Evolutionary conservation across 352 stramenopile species (phyloP), one percentile per base, ranked within the genome.

Genomic region (Blastocystis sp.): DNA sequence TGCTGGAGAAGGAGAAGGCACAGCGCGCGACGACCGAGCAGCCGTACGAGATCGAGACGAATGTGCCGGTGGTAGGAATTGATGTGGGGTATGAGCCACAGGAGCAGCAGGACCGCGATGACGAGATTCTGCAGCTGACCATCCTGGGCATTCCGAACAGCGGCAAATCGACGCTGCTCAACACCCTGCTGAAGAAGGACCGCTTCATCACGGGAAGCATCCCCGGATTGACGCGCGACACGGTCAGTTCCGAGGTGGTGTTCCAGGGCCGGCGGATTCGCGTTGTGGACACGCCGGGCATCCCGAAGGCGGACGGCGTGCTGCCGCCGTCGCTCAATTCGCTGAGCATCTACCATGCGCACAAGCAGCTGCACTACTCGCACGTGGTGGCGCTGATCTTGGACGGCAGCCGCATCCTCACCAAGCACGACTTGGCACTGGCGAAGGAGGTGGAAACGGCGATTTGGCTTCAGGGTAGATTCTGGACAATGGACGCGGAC

Each of bases 111-210:
- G 77, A 87, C 21, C 71, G 28, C 11, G 71, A 81, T n/a, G 21
- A 81, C n/a, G 71, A 81, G 71, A 81, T 81, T 65, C 59, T 87
- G 24, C 65, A 91, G 76, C 60, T 93, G 3, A 89, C 90, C 6
- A 90, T 93, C 40, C 79, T 93, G 9, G 91, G 91, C 0, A 66
- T 90, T n/a, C 90, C 90, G 6, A 92, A 93, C 82, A 91, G 92
- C 45, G 91, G 91, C 9, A 93, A 93, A 78, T 92, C 89, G 48
- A 93, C 91, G 10, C 79, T 93, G 4, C 57, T 93, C 4, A 93
- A 93, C 71, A 89, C 78, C 3, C 68, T 93, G 21, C 59, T 93
- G 3, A 89, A 89, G 57, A 89, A 91, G 66, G 82, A 92, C 21
- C 70, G 91, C 14, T 76, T 91, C 42, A 91, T 92, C 40, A 84